A percentile compares a stretch with the other conserved stretches of the same genome.
phyloP scores from a whole-genome alignment of 1,284 basidiomycete genomes.

The Ceratobasidium sp. region DNA sequence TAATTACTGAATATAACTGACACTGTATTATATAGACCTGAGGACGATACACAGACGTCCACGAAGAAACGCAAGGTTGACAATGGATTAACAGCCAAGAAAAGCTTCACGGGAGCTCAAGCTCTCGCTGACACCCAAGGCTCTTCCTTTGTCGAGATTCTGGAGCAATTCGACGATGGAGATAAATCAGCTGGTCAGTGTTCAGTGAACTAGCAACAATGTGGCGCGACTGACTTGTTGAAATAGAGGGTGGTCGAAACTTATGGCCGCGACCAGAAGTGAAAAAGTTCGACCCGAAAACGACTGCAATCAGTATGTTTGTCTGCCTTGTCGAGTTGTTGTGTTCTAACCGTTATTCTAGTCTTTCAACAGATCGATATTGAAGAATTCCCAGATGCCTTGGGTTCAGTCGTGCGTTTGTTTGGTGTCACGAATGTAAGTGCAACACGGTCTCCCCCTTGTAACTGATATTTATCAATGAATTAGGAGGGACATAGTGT shows the following conservation, averaged over 20 bases:
- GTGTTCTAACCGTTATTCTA: constrained; percentile 53
- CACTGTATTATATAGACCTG: not conserved
- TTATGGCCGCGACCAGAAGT: constrained; percentile 82
- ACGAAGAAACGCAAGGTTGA: constrained; percentile 73
- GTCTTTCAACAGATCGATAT: constrained; percentile 97
- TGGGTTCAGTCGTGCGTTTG: constrained; percentile 75
- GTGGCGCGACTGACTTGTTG: constrained; percentile 56
- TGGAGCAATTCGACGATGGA: constrained; percentile 81
- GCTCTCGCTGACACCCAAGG: constrained; percentile 33
- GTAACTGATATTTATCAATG: constrained; percentile 42
- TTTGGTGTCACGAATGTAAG: constrained; percentile 89
- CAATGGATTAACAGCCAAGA: constrained; percentile 39
- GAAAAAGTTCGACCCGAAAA: constrained; percentile 68
- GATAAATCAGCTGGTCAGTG: constrained; percentile 64
- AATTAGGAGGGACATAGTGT: constrained; percentile 86
- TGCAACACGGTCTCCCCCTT: constrained; percentile 10
- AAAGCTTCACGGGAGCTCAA: constrained; percentile 33
- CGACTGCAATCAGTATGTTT: constrained; percentile 71
- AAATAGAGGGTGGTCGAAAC: constrained; percentile 79
- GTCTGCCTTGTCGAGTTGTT: not conserved
- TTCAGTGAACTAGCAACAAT: not conserved
- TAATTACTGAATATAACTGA: not conserved
- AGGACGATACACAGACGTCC: constrained; percentile 58
- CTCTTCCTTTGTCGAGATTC: constrained; percentile 80
- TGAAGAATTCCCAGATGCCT: constrained; percentile 68